phyloP scores from a whole-genome alignment of 2,329 filamentous ascomycete genomes.

The Botrytis hyacinthi region DNA sequence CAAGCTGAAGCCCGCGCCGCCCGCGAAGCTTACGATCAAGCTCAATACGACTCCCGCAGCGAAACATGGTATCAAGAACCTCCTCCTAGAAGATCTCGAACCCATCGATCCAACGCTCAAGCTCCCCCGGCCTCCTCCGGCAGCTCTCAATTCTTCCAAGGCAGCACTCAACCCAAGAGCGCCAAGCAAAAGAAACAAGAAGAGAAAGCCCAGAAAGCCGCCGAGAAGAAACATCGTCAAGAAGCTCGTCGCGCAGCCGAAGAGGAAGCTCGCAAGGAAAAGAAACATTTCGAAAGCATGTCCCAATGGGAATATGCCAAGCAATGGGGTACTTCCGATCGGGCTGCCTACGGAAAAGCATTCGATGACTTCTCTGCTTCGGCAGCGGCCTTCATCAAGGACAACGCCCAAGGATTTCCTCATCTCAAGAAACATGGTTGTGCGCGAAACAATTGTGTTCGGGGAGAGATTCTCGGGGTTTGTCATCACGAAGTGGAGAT shows the following conservation, averaged over 20 bases:
- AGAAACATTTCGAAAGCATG: not conserved
- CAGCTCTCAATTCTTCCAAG: not conserved
- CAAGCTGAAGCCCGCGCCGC: not conserved
- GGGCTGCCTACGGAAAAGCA: not conserved
- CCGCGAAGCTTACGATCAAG: not conserved
- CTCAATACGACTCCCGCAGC: not conserved
- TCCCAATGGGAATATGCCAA: not conserved
- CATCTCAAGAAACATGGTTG: not conserved
- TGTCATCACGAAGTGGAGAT: conserved; percentile 19
- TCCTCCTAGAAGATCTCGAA: too few species aligned
- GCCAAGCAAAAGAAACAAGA: not conserved
- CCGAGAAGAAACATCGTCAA: not conserved
- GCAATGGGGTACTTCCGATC: not conserved
- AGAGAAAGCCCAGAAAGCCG: not conserved
- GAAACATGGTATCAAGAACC: not conserved
- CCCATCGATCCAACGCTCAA: not conserved
- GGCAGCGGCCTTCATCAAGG: not conserved
- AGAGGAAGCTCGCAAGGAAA: not conserved
- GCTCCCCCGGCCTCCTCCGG: rapidly evolving
- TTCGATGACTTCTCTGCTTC: not conserved
- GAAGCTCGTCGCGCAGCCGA: not conserved
- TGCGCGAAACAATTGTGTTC: not conserved
- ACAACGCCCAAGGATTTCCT: not conserved
- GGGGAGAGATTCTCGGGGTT: not conserved
- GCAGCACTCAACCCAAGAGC: not conserved